A percentile compares a stretch with the other conserved stretches of the same genome.
Evolutionary conservation across 2,329 filamentous ascomycete genomes (phyloP).

Genomic region (Myriangium duriaei): DNA sequence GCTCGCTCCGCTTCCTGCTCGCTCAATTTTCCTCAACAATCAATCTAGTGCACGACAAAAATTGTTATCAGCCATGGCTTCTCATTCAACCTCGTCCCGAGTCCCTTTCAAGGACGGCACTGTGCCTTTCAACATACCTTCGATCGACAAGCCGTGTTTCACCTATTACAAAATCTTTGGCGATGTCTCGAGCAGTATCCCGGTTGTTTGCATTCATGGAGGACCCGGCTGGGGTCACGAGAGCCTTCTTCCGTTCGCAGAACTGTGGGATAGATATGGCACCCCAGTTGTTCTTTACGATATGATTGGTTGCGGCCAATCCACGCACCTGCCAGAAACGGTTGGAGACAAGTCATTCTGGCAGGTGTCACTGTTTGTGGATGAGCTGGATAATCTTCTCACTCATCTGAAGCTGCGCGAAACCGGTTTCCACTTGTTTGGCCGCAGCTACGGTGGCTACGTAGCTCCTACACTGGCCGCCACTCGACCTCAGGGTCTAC

Average conservation of each 20-base stretch:
- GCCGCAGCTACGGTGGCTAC: constrained; percentile 44
- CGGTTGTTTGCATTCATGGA: constrained; percentile 31
- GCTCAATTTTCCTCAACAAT: too few relatives aligned
- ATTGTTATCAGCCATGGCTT: too few relatives aligned
- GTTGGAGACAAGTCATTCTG: constrained; percentile 36
- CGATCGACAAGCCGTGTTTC: constrained; percentile 23
- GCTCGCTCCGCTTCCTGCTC: too few relatives aligned
- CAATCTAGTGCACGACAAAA: too few relatives aligned
- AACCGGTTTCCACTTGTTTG: constrained; percentile 31
- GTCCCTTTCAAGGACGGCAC: constrained; percentile 12
- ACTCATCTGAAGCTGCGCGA: constrained; percentile 27
- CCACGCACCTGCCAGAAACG: constrained; percentile 37
- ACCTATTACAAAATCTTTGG: constrained; percentile 32
- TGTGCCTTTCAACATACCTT: constrained; percentile 22
- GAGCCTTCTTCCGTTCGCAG: constrained; percentile 25
- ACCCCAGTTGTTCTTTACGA: constrained; percentile 42
- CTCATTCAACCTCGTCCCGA: too few relatives aligned
- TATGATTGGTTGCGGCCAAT: constrained; percentile 39
- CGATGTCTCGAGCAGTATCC: constrained; percentile 20
- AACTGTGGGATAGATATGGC: constrained; percentile 23
- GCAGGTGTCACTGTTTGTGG: constrained; percentile 35
- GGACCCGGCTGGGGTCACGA: constrained; percentile 33
- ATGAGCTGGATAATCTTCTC: constrained; percentile 39
- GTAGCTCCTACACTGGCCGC: constrained; percentile 33
- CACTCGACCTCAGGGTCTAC: constrained; percentile 24